phyloP scores from a whole-genome alignment of 2,329 filamentous ascomycete genomes.

The Zopfia rhizophila region DNA sequence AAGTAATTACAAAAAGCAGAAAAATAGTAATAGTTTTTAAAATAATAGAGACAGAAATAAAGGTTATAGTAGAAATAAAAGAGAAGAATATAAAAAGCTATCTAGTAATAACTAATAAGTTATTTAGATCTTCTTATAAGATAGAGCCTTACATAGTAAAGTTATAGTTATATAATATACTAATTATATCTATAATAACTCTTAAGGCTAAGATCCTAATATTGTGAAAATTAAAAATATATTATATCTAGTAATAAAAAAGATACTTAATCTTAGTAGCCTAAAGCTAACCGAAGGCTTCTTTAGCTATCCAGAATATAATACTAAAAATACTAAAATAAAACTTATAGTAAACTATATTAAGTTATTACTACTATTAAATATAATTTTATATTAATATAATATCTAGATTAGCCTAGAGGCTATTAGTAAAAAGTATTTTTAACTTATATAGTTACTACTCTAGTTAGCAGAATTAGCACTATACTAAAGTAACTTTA shows the following conservation, averaged over 20 bases:
- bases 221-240: too few species aligned
- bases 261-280: too few species aligned
- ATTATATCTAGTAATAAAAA: too few species aligned
- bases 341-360: constrained; percentile 33
- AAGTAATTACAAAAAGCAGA: constrained; percentile 10
- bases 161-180: too few species aligned
- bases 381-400: constrained; percentile 27
- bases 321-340: constrained; percentile 25
- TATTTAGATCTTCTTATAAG: too few species aligned
- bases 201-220: too few species aligned
- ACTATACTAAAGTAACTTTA: constrained; percentile 17
- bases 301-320: constrained; percentile 28
- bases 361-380: constrained; percentile 24
- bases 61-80: too few species aligned
- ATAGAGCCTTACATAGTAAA: too few species aligned
- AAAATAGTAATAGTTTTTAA: constrained; percentile 7
- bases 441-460: constrained; percentile 25
- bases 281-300: too few species aligned
- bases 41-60: constrained; percentile 8
- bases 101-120: too few species aligned
- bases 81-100: too few species aligned
- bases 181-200: too few species aligned
- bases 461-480: constrained; percentile 23
- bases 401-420: constrained; percentile 21
- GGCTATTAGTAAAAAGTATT: constrained; percentile 24